phyloP scores from a whole-genome alignment of 2,329 filamentous ascomycete genomes.

The Kalmusia sp. region DNA sequence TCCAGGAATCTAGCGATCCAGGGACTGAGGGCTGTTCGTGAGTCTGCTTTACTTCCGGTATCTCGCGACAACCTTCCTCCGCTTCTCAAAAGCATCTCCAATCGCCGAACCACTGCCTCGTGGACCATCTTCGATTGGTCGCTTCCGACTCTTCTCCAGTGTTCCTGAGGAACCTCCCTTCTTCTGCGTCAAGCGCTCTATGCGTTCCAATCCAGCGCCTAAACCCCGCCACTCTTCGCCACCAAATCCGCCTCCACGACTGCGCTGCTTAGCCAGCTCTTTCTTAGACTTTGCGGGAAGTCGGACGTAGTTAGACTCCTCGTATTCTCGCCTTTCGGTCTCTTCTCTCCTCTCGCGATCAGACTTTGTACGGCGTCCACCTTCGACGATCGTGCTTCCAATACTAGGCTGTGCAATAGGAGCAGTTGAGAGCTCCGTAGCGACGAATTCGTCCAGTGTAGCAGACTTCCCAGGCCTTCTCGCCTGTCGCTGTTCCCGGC shows the following conservation, averaged over 20 bases:
- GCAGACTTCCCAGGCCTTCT: constrained; percentile 75
- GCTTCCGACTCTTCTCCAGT: constrained; percentile 86
- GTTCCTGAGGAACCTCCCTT: constrained; percentile 62
- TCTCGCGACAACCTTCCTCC: constrained; percentile 44
- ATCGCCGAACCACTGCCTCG: constrained; percentile 70
- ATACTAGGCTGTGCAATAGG: constrained; percentile 89
- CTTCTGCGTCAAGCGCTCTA: constrained; percentile 79
- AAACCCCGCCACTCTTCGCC: constrained; percentile 93
- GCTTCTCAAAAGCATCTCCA: constrained; percentile 72
- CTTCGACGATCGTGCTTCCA: constrained; percentile 82
- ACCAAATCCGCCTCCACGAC: constrained; percentile 69
- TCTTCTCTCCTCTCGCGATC: constrained; percentile 78
- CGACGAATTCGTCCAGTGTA: constrained; percentile 91
- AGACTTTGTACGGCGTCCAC: constrained; percentile 81
- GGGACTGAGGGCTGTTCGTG: no score
- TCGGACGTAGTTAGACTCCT: constrained; percentile 90
- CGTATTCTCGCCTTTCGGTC: constrained; percentile 81
- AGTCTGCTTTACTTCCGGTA: constrained; percentile 35
- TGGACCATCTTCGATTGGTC: constrained; percentile 74
- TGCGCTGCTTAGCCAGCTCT: constrained; percentile 71
- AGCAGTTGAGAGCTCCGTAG: constrained; percentile 80
- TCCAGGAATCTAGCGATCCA: no score
- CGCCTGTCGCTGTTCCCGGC: constrained; percentile 67
- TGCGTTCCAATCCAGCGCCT: constrained; percentile 84
- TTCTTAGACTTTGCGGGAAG: constrained; percentile 89